Base-by-base conservation (phyloP, 768 basidiomycete species). In the Cystobasidium onofrii region DNA sequence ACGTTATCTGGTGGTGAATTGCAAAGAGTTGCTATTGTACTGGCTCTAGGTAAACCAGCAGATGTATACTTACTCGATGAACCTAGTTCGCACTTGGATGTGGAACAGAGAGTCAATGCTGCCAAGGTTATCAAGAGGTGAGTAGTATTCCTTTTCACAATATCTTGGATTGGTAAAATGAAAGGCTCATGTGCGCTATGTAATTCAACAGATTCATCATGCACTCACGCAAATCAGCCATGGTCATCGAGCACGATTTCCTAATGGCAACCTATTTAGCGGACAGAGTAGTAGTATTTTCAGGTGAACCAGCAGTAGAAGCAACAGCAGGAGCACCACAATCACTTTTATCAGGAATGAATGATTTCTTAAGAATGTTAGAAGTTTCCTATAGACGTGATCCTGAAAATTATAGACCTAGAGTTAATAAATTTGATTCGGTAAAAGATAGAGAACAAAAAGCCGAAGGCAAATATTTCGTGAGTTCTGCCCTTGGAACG, bases 181-280 rank as follows among this genome's bases (percentile, higher is more conserved):
- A n/a, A n/a, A n/a, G n/a, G n/a, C n/a, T n/a, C n/a, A n/a, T n/a
- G n/a, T n/a, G n/a, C n/a, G n/a, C n/a, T n/a, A n/a, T n/a, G n/a
- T 10, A n/a, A 18, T 6, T 50, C 34, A 50, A 9, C 72, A 90
- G 89, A 61, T 97, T 95, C 83, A 91, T 99, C 79, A 87, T 98
- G 34, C 90, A 96, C 80, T 87, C 92, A 17, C 96, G 96, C 85
- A 93, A 94, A 84, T 98, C 94, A 0, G 96, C 96, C 0, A 97
- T 99, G 81, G 86, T 99, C 78, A 97, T 99, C 80, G 96, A 99
- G 86, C 96, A 99, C 87, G 95, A 98, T 84, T 97, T 99, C 82
- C 96, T 98, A 84, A 97, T 97, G 95, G 94, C 95, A 9, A 97
- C 95, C 1, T 98, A 99, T 82, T 90, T 99, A 71, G 95, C 96